Base-by-base conservation (phyloP, 768 basidiomycete genomes). In the Mycena pura region DNA sequence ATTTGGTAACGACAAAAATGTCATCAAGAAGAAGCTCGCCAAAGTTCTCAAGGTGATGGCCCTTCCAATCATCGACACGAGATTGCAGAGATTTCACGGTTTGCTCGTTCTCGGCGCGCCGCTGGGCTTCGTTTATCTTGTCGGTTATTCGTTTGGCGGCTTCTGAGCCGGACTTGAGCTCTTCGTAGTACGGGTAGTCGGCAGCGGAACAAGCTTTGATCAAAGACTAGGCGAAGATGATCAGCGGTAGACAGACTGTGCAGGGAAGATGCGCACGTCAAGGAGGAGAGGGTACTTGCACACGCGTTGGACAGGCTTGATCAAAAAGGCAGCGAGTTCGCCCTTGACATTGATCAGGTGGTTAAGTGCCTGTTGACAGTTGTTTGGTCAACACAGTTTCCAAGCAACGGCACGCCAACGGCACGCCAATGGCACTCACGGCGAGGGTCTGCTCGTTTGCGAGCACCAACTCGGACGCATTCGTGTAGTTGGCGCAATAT, bases 41-140 rank as follows among this genome's bases (percentile, higher is more conserved):
- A 65, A 99, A 99, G 73, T 95, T 92, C 67, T 88, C 88, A 36
- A 98, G 83, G 68, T 96, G 93, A 74, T 99, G 97, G 11, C 96
- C 96, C 74, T 99, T 99, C 97, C 97, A 99, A 74, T 99, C 97
- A 65, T 96, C 94, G 45, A 99, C 95, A 43, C 97, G 89, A 27
- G 80, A 79, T 63, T 89, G 83, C 8, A 99, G 85, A 68, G 90
- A 92, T 74, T 91, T 87, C 56, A 97, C 95, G 5, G 95, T 97
- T 68, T 89, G 90, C 40, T 89, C 81, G 69, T 99, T 99, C 78
- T 98, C 93, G 48, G 92, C 88, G 47, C 92, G 87, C 47, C 97
- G 86, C 74, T 95, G 89, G 24, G 93, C 91, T 75, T 99, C 97
- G 73, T 99, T 99, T 76, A 99, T 95, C 75, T 89, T 91, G 72